Evolutionary conservation across 805 yeast genomes (phyloP).

Genomic region (Cyberlindnera maritima): DNA sequence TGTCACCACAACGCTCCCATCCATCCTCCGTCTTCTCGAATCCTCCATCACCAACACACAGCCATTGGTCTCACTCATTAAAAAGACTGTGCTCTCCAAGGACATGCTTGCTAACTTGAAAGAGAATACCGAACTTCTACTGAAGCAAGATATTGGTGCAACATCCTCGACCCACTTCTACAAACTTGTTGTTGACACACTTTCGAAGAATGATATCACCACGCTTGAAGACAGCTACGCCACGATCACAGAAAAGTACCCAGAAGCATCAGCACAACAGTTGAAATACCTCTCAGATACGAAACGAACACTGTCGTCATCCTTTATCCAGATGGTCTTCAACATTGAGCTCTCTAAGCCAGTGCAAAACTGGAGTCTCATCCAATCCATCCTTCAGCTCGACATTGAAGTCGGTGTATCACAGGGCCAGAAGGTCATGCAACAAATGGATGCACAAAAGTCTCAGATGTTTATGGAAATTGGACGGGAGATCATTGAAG

Average conservation of each 20-base stretch:
- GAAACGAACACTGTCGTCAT: conserved; percentile 52
- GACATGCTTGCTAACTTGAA: conserved; percentile 25
- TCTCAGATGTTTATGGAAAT: conserved; percentile 12
- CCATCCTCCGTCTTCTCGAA: conserved; percentile 10
- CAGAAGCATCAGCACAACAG: conserved; percentile 40
- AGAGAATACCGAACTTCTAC: conserved; percentile 31
- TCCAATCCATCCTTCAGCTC: conserved; percentile 46
- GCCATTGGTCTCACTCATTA: conserved; percentile 20
- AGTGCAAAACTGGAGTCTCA: conserved; percentile 45
- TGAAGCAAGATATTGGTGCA: conserved; percentile 24
- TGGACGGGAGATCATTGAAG: conserved; percentile 37
- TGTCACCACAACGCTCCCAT: conserved; percentile 20
- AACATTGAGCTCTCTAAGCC: conserved; percentile 46
- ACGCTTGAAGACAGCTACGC: conserved; percentile 49
- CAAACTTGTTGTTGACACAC: conserved; percentile 30
- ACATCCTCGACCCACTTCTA: conserved; percentile 30
- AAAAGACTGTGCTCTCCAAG: conserved; percentile 29
- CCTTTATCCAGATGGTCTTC: conserved; percentile 45
- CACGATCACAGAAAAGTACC: conserved; percentile 37
- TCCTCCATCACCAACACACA: not conserved
- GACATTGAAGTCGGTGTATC: conserved; percentile 59
- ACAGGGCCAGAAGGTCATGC: conserved; percentile 36
- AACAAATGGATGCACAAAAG: conserved; percentile 9
- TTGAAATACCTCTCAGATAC: conserved; percentile 45
- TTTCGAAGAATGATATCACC: conserved; percentile 30